phyloP scores from a whole-genome alignment of 192 early-diverging fungal species.

The Entrophospora sp. region DNA sequence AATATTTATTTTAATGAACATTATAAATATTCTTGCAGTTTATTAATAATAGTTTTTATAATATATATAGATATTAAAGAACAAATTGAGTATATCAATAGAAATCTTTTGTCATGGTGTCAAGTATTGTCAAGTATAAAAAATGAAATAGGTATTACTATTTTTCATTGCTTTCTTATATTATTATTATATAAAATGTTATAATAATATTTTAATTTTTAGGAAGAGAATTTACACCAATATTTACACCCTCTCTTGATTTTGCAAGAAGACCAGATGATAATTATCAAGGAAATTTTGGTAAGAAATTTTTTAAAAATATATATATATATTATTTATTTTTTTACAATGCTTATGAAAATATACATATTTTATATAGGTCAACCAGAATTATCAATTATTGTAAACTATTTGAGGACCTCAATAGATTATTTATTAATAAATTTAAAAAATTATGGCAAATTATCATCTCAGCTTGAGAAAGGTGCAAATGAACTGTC shows the following conservation, averaged over 20 bases:
- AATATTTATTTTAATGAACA: background rate
- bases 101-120: conserved; percentile 13
- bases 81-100: conserved; percentile 5
- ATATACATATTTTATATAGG: background rate
- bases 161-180: background rate
- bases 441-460: background rate
- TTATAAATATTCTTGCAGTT: background rate
- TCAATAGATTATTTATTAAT: background rate
- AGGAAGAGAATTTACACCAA: conserved; percentile 6
- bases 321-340: background rate
- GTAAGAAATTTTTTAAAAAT: background rate
- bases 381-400: conserved; percentile 15
- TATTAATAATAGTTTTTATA: background rate
- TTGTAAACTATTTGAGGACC: background rate
- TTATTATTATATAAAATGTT: background rate
- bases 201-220: background rate
- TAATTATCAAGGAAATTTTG: background rate
- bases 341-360: background rate
- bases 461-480: background rate
- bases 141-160: background rate
- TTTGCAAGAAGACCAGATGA: conserved; percentile 2
- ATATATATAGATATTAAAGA: background rate
- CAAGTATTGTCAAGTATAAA: background rate
- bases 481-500: background rate
- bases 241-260: conserved; percentile 11